Evolutionary conservation across 495 filamentous ascomycete species (phyloP).

Genomic region (Neurospora sp.): DNA sequence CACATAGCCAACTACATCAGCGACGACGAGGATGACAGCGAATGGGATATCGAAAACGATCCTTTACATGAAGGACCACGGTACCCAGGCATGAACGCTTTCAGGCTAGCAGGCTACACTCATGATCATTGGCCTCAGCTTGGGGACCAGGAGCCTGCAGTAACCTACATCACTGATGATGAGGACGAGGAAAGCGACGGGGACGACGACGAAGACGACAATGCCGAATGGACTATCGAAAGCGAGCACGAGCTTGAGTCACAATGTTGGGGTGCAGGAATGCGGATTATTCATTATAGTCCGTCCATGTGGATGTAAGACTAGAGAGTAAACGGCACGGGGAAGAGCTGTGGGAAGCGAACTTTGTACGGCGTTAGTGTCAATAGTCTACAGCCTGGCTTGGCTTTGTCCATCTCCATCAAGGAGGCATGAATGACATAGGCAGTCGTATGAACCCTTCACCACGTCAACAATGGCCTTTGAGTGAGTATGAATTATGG

Average conservation of each 20-base stretch:
- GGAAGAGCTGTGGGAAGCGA: too few species aligned
- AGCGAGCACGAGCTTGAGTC: background rate
- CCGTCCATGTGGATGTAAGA: background rate
- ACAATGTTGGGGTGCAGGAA: background rate
- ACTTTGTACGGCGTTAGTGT: too few species aligned
- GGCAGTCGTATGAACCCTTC: background rate
- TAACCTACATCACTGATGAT: background rate
- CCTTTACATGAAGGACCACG: background rate
- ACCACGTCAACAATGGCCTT: background rate
- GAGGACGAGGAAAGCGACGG: background rate
- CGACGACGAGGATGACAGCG: background rate
- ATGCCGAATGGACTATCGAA: background rate
- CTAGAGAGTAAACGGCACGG: too few species aligned
- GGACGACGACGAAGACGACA: background rate
- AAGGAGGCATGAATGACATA: background rate
- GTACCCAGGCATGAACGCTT: background rate
- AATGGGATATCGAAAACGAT: background rate
- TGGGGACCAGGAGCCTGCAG: background rate
- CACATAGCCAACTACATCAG: background rate
- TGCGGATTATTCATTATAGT: background rate
- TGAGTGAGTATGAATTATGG: background rate
- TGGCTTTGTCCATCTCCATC: background rate
- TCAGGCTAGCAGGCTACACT: background rate
- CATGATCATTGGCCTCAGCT: rapidly evolving
- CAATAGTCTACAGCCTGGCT: background rate